Evolutionary conservation across 805 yeast genomes (phyloP), one percentile per base, ranked within the genome.

Genomic region (Starmerella bombicola): DNA sequence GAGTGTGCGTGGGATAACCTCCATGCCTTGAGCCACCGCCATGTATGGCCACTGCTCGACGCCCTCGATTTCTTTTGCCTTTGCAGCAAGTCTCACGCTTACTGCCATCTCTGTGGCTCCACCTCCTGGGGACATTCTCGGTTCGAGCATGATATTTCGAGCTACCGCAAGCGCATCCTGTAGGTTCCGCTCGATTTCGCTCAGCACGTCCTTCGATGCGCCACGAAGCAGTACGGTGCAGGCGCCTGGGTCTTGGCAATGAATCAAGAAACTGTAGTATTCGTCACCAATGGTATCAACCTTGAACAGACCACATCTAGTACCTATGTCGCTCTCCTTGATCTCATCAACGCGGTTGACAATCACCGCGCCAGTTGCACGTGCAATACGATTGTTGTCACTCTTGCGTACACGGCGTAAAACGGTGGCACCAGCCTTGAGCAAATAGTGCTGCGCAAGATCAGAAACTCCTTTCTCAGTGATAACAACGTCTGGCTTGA

Each of bases 101-200:
- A 91, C 85, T 3, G 97, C 97, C 97, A 91, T 91, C 66, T 91
- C 98, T 22, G 96, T 88, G 39, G 99, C 98, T 55, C 99, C 98
- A 46, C 98, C 99, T 55, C 99, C 99, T 37, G 99, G 99, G 2
- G 95, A 73, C 57, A 91, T 71, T 31, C 86, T 75, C 38, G 99
- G 98, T 61, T 88, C 94, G 53, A 88, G 77, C 70, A 84, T 72
- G 26, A 91, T 95, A 58, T 91, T 91, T 62, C 95, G 76, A 16
- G 97, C 78, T 34, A 91, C 98, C 3, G 95, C 88, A 93, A 91
- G 81, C 33, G 99, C 98, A 63, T 91, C 99, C 59, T 91, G 96
- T 58, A 91, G 70, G 60, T 91, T 91, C 60, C 99, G 78, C 58
- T 91, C 98, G 55, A 91, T 76, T 69, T 91, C 99, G 63, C 85